A percentile compares a stretch with the other conserved stretches of the same genome.
phyloP scores from a whole-genome alignment of 208 protist species.

The Trypanosoma cruzi region DNA sequence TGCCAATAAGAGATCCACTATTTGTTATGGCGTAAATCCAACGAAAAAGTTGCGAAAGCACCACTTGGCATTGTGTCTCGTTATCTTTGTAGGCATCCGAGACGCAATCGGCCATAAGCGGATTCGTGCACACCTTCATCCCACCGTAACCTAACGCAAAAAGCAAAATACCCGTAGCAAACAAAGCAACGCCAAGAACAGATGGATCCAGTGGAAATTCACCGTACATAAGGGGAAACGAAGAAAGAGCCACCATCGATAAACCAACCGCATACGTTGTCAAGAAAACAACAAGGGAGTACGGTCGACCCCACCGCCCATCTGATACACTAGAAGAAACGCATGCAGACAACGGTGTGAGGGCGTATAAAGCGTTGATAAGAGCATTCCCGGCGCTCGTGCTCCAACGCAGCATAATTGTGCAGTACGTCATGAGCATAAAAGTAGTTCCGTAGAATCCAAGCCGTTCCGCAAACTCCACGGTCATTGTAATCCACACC shows the following conservation, averaged over 20 bases:
- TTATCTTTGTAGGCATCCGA: conserved; percentile 28
- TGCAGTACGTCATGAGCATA: conserved; percentile 70
- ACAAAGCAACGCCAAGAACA: conserved; percentile 26
- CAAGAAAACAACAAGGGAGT: conserved; percentile 35
- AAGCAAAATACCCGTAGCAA: conserved; percentile 24
- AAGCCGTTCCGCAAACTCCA: conserved; percentile 68
- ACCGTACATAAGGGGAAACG: conserved; percentile 42
- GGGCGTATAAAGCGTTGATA: conserved; percentile 55
- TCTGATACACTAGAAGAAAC: conserved; percentile 59
- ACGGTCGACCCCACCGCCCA: conserved; percentile 39
- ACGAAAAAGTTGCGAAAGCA: conserved; percentile 52
- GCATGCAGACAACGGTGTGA: conserved; percentile 50
- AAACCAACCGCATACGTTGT: conserved; percentile 39
- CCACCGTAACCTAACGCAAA: conserved; percentile 51
- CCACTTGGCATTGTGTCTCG: conserved; percentile 23
- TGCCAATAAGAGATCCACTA: conserved; percentile 52
- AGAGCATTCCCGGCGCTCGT: conserved; percentile 39
- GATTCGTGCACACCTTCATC: conserved; percentile 78
- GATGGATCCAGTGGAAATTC: conserved; percentile 38
- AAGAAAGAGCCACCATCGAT: conserved; percentile 40
- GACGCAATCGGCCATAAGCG: conserved; percentile 70
- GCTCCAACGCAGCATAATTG: conserved; percentile 48
- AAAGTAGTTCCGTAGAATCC: conserved; percentile 70
- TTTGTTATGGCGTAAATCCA: conserved; percentile 63
- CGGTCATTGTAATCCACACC: conserved; percentile 47